phyloP scores from a whole-genome alignment of 1,284 basidiomycete species.

The Puccinia coronata region DNA sequence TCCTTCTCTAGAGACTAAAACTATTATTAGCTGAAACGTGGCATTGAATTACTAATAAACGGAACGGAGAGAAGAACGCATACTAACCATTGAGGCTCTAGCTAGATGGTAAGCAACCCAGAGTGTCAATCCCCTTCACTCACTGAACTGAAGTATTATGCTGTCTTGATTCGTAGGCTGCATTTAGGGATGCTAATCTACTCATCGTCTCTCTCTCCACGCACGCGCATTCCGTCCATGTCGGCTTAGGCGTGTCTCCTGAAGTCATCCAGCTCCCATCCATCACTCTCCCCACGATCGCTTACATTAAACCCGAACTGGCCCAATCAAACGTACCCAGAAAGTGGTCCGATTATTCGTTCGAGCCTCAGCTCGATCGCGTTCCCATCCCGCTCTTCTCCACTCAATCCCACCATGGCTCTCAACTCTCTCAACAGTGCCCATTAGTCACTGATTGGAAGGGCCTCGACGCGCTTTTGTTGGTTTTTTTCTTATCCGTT shows the following conservation, averaged over 20 bases:
- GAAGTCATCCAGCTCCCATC: constrained; percentile 37
- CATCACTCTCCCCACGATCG: constrained; percentile 15
- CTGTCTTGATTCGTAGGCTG: constrained; percentile 28
- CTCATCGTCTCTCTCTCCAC: constrained; percentile 40
- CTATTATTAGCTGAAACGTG: no score
- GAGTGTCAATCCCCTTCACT: no score
- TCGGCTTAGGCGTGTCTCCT: constrained; percentile 45
- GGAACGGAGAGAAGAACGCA: no score
- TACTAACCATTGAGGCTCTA: not conserved
- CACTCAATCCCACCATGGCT: constrained; percentile 49
- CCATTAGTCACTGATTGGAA: constrained; percentile 42
- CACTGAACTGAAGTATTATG: no score
- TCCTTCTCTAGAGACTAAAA: no score
- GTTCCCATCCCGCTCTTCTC: constrained; percentile 50
- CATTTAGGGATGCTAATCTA: constrained; percentile 41
- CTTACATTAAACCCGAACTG: constrained; percentile 30
- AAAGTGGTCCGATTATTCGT: constrained; percentile 37
- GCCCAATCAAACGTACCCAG: constrained; percentile 7
- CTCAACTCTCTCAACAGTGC: constrained; percentile 35
- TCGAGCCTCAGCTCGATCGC: constrained; percentile 41
- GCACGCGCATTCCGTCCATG: constrained; percentile 37
- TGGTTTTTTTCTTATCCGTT: not conserved
- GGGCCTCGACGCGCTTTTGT: constrained; percentile 34
- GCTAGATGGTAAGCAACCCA: not conserved
- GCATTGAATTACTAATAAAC: no score